Conservation (phyloP, 2,329 filamentous ascomycete genomes). For the Colletotrichum sp. region DNA sequence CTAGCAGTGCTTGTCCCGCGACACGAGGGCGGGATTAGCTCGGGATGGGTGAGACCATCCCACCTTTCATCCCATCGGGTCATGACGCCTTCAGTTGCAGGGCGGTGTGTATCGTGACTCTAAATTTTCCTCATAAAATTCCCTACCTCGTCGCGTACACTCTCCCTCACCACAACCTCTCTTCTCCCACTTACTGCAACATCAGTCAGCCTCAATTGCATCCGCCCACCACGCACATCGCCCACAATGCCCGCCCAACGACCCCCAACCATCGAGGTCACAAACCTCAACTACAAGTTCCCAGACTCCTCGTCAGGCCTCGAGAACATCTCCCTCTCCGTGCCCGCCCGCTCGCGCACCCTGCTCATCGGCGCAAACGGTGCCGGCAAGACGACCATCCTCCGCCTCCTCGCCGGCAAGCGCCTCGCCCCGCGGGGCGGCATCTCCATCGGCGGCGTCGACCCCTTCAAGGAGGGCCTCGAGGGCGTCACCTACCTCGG, state of each 20-base stretch:
- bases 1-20: not conserved
- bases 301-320: conserved; percentile 85
- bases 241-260: conserved; percentile 30
- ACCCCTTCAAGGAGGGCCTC: conserved; percentile 89
- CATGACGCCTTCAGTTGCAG: conserved; percentile 15
- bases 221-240: not conserved
- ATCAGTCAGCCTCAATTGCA: not conserved
- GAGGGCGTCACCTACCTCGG: conserved; percentile 97
- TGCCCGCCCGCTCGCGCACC: conserved; percentile 85
- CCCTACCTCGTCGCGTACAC: not conserved
- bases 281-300: conserved; percentile 85
- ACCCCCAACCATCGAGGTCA: conserved; percentile 72
- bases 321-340: conserved; percentile 71
- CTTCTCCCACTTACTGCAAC: not conserved
- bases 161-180: not conserved
- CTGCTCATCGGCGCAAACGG: conserved; percentile 96
- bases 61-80: not conserved
- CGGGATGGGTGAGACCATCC: not conserved
- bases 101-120: conserved; percentile 11
- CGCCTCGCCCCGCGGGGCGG: conserved; percentile 80
- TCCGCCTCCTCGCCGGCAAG: conserved; percentile 93
- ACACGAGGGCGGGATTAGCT: not conserved
- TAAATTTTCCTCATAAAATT: not conserved
- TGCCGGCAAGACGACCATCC: conserved; percentile 94
- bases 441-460: conserved; percentile 80